A percentile compares a stretch with the other conserved stretches of the same genome.
Evolutionary conservation across 192 early-diverging fungal species (phyloP).

Genomic region (Linnemannia exigua): DNA sequence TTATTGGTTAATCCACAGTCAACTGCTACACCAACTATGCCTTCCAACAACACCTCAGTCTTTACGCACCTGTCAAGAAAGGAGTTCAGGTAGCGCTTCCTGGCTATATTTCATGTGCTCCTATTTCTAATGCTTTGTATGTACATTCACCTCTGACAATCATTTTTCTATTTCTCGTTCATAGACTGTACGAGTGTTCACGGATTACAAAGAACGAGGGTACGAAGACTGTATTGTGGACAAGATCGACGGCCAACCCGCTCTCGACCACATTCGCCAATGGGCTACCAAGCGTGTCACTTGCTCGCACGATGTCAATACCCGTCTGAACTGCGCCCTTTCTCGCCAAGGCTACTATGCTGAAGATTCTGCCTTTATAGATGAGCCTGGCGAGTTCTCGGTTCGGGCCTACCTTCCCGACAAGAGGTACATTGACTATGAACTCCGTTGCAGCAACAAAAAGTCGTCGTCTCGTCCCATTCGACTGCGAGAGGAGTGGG

Average conservation of each 20-base stretch:
- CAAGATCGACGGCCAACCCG: slow-evolving; percentile 36
- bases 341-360: slow-evolving; percentile 13
- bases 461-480: not conserved
- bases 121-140: no score
- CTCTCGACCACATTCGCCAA: not conserved
- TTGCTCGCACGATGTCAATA: slow-evolving; percentile 42
- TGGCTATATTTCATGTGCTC: no score
- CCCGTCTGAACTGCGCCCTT: slow-evolving; percentile 41
- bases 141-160: not conserved
- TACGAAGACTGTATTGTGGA: slow-evolving; percentile 44
- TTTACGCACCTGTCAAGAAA: slow-evolving; percentile 30
- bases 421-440: not conserved
- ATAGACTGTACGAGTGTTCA: slow-evolving; percentile 20
- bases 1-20: slow-evolving; percentile 17
- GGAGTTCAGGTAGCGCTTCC: slow-evolving; percentile 40
- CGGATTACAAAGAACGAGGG: slow-evolving; percentile 3
- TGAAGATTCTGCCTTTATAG: not conserved
- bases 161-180: not conserved
- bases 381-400: slow-evolving; percentile 17
- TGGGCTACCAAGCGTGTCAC: slow-evolving; percentile 16
- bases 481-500: not conserved
- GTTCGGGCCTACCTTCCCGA: slow-evolving; percentile 16
- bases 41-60: slow-evolving; percentile 21
- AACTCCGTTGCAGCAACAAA: slow-evolving; percentile 5
- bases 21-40: slow-evolving; percentile 20